Evolutionary conservation across 495 filamentous ascomycete genomes (phyloP).

Genomic region (Tuber aestivum): DNA sequence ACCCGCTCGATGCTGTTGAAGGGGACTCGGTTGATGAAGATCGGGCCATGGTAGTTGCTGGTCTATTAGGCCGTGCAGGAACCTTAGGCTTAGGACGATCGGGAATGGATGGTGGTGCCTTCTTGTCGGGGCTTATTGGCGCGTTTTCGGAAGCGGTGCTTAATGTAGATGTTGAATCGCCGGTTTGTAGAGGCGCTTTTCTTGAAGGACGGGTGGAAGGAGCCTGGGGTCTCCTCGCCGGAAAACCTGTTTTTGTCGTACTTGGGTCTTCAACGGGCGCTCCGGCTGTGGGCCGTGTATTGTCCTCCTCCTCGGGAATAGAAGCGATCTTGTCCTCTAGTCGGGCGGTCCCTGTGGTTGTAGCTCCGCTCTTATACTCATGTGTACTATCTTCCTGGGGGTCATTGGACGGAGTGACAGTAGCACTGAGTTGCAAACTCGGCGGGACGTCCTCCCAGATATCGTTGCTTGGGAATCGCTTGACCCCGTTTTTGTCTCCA

Average conservation of each 20-base stretch:
- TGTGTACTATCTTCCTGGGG: constrained; percentile 46
- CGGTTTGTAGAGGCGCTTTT: constrained; percentile 17
- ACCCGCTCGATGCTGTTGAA: constrained; percentile 41
- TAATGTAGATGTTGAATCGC: constrained; percentile 23
- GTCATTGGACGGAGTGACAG: constrained; percentile 52
- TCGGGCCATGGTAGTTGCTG: constrained; percentile 46
- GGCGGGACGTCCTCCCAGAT: constrained; percentile 96
- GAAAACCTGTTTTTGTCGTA: constrained; percentile 47
- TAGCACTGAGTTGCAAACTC: constrained; percentile 71
- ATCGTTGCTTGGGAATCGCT: constrained; percentile 86
- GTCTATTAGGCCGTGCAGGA: constrained; percentile 54
- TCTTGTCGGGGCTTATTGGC: constrained; percentile 47
- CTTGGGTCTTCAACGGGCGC: constrained; percentile 46
- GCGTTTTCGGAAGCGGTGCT: constrained; percentile 31
- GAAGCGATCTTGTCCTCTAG: constrained; percentile 30
- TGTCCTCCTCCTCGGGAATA: constrained; percentile 16
- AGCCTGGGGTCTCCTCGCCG: constrained; percentile 48
- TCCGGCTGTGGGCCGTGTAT: constrained; percentile 42
- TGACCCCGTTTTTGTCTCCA: constrained; percentile 49
- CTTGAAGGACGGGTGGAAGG: constrained; percentile 43
- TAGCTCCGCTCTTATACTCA: constrained; percentile 37
- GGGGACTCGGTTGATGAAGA: constrained; percentile 44
- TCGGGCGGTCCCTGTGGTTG: constrained; percentile 31
- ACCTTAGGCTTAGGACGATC: constrained; percentile 76
- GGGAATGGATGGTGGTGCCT: constrained; percentile 53